Evolutionary conservation across 108 stramenopile species (phyloP).

Genomic region (Aurantiochytrium sp.): DNA sequence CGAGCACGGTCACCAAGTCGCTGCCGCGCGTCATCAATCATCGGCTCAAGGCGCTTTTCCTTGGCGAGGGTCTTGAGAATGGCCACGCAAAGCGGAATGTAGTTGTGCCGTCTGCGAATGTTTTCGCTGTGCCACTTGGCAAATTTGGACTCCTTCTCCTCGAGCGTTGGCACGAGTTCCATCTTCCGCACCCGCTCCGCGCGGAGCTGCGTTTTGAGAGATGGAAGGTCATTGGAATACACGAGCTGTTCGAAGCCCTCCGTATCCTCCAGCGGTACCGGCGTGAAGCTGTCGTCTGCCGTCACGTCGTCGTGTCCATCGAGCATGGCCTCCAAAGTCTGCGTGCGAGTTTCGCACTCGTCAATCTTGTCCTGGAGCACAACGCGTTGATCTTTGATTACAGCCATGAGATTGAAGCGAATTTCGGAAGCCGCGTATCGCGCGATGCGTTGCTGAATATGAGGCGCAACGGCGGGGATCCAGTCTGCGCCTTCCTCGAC

Average conservation of each 20-base stretch:
- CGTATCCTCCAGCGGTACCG: background rate
- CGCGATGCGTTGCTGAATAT: conserved; percentile 35
- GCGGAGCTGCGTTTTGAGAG: background rate
- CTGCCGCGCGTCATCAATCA: background rate
- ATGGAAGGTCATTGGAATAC: background rate
- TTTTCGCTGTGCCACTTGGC: conserved; percentile 49
- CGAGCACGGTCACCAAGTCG: background rate
- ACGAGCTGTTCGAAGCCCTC: conserved; percentile 2
- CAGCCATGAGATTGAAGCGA: conserved; percentile 86
- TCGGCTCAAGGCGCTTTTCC: background rate
- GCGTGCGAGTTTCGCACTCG: conserved; percentile 18
- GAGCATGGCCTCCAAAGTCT: background rate
- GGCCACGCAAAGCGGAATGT: conserved; percentile 18
- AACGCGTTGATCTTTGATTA: conserved; percentile 63
- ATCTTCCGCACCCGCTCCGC: background rate
- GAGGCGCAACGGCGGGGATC: conserved; percentile 28
- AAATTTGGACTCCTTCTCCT: conserved; percentile 51
- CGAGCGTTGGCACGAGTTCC: conserved; percentile 27
- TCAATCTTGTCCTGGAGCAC: conserved; percentile 44
- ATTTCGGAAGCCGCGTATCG: conserved; percentile 58
- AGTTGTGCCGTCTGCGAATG: conserved; percentile 30
- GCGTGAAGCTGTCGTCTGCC: background rate
- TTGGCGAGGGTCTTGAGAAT: conserved; percentile 22
- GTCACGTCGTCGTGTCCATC: background rate
- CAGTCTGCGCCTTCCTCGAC: conserved; percentile 24